phyloP scores from a whole-genome alignment of 2,329 filamentous ascomycete genomes.

The Aspergillaceae sp. region DNA sequence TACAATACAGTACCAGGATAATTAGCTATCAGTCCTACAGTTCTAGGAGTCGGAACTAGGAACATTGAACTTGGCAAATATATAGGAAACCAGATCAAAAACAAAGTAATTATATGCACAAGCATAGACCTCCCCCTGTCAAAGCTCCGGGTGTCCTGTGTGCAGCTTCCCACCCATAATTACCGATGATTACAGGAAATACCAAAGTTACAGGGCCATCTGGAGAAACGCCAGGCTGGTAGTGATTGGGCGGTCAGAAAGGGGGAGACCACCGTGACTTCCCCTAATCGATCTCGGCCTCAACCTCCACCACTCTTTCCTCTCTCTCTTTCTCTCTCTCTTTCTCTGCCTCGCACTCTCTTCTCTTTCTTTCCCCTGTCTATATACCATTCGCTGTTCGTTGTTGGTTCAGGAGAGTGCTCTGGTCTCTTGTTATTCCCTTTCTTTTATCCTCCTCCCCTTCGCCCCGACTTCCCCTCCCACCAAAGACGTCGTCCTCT shows the following conservation, averaged over 20 bases:
- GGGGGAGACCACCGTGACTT: constrained; percentile 12
- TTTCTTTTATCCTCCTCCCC: constrained; percentile 3
- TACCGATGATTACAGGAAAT: not conserved
- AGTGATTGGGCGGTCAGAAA: constrained; percentile 23
- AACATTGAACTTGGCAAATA: no score
- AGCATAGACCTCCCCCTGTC: no score
- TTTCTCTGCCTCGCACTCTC: constrained; percentile 5
- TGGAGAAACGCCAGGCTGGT: constrained; percentile 11
- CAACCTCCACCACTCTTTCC: not conserved
- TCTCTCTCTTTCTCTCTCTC: constrained; percentile 8
- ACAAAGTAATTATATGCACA: no score
- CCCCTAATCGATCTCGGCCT: constrained; percentile 8
- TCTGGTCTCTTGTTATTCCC: not conserved
- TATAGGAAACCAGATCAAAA: no score
- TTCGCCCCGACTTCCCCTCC: constrained; percentile 7
- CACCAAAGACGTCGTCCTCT: constrained; percentile 1
- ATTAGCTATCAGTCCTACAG: no score
- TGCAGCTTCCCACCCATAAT: no score
- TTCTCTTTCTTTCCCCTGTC: not conserved
- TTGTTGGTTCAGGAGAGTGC: constrained; percentile 1
- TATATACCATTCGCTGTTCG: constrained; percentile 7
- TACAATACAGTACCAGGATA: not conserved
- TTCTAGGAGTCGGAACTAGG: no score
- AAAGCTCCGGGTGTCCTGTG: no score
- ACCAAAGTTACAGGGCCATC: constrained; percentile 3